Evolutionary conservation across 345 rosid species (phyloP).

Genomic region (Eucalyptus cloeziana): DNA sequence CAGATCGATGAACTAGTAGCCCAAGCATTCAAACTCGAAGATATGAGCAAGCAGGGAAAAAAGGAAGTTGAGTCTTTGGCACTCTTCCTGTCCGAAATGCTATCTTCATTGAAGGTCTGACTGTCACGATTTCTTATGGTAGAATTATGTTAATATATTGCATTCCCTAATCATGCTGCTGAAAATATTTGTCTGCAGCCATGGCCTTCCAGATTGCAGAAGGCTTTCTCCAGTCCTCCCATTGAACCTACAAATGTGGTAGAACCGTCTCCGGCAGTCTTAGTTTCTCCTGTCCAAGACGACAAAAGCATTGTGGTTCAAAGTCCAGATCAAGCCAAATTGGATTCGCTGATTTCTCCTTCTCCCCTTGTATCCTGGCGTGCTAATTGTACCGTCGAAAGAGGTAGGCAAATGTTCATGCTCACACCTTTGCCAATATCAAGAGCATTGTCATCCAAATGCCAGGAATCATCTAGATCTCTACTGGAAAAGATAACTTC

Average conservation of each 20-base stretch:
- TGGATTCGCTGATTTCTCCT: slow-evolving; percentile 64
- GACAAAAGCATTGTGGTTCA: slow-evolving; percentile 23
- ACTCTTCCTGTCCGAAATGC: slow-evolving; percentile 39
- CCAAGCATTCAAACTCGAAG: slow-evolving; percentile 38
- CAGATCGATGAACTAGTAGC: slow-evolving; percentile 87
- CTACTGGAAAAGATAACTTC: slow-evolving; percentile 16
- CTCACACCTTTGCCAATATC: slow-evolving; percentile 77
- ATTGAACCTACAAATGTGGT: slow-evolving; percentile 4
- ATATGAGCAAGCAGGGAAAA: slow-evolving; percentile 26
- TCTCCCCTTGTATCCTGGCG: slow-evolving; percentile 93
- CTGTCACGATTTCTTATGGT: background rate
- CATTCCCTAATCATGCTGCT: background rate
- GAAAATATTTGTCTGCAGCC: slow-evolving; percentile 39
- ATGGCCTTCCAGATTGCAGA: slow-evolving; percentile 63
- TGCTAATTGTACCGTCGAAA: slow-evolving; percentile 42
- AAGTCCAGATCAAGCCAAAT: slow-evolving; percentile 47
- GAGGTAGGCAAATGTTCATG: slow-evolving; percentile 65
- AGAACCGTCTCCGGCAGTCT: slow-evolving; percentile 4
- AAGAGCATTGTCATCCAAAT: slow-evolving; percentile 38
- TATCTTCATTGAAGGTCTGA: slow-evolving; percentile 59
- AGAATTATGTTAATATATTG: background rate
- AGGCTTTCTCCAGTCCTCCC: slow-evolving; percentile 11
- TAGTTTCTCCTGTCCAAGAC: slow-evolving; percentile 7
- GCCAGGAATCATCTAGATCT: slow-evolving; percentile 16
- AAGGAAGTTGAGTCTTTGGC: slow-evolving; percentile 51